Percentiles rank a stretch among this genome's conserved stretches.
These are phyloP conservation scores for Drosera capensis DNA, from an alignment of 148 eudicot genomes.

Conservation along the genomic window DNA sequence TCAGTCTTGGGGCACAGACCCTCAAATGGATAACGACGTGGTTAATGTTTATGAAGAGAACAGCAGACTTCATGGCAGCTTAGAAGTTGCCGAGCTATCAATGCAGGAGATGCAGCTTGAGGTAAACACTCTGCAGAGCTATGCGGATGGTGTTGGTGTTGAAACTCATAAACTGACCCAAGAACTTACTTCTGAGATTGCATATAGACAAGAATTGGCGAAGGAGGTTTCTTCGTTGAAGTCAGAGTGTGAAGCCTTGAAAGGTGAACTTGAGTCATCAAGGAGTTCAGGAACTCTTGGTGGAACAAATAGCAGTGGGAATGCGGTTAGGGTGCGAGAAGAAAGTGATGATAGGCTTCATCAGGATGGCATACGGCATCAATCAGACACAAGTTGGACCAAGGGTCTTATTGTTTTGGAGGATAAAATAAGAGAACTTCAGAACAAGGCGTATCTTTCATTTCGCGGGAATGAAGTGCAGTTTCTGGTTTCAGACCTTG, in stretches of 20 bases:
- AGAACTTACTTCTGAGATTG: conserved; percentile 44
- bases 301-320: conserved; percentile 14
- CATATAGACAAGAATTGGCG: conserved; percentile 42
- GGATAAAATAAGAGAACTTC: conserved; percentile 52
- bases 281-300: conserved; percentile 30
- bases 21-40: conserved; percentile 41
- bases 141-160: conserved; percentile 49
- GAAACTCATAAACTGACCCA: conserved; percentile 55
- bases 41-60: conserved; percentile 56
- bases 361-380: conserved; percentile 14
- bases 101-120: conserved; percentile 54
- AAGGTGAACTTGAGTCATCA: conserved; percentile 48
- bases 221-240: conserved; percentile 55
- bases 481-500: conserved; percentile 49
- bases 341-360: no score
- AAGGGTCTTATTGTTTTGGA: conserved; percentile 41
- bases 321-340: conserved; percentile 3
- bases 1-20: conserved; percentile 36
- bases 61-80: conserved; percentile 37
- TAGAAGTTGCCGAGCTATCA: conserved; percentile 64
- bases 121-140: conserved; percentile 43
- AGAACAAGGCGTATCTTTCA: conserved; percentile 35
- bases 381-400: conserved; percentile 20
- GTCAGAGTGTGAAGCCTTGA: conserved; percentile 60
- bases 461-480: conserved; percentile 38